These are phyloP conservation scores for Papiliotrema flavescens DNA, from an alignment of 1,284 basidiomycete genomes.

Conservation along the genomic window DNA sequence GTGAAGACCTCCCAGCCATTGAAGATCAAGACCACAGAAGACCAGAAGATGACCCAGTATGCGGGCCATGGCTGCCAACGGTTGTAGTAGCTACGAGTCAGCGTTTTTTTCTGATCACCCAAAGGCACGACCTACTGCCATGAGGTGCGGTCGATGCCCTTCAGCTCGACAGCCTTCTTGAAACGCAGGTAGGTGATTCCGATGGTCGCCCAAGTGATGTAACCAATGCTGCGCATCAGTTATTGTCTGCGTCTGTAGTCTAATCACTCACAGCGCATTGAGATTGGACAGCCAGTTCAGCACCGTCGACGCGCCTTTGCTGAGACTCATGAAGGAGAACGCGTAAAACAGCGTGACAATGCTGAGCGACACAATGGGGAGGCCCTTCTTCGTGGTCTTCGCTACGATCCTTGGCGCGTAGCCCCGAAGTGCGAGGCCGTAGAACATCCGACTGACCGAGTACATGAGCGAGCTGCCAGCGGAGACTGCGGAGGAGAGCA, in stretches of 20 bases:
- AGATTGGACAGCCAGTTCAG: constrained; percentile 61
- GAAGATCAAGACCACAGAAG: constrained; percentile 17
- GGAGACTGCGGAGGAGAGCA: constrained; percentile 81
- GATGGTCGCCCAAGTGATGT: constrained; percentile 19
- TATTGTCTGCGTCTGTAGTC: constrained; percentile 45
- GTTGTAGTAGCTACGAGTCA: constrained; percentile 11
- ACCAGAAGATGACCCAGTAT: constrained; percentile 25
- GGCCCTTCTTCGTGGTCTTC: constrained; percentile 62
- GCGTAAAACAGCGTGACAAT: constrained; percentile 63
- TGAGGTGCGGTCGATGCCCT: constrained; percentile 25
- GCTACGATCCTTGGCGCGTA: constrained; percentile 74
- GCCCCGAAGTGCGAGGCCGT: constrained; percentile 68
- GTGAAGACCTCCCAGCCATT: constrained; percentile 26
- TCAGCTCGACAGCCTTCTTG: constrained; percentile 22
- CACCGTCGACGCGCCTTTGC: constrained; percentile 58
- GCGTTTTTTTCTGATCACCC: background rate
- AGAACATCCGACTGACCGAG: constrained; percentile 72
- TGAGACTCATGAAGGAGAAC: constrained; percentile 62
- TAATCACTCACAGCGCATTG: constrained; percentile 51
- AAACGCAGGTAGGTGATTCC: constrained; percentile 28
- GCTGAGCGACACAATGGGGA: constrained; percentile 67
- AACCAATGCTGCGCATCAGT: constrained; percentile 50
- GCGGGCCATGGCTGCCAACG: constrained; percentile 28
- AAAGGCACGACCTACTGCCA: constrained; percentile 12
- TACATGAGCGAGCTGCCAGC: constrained; percentile 81